phyloP scores from a whole-genome alignment of 2,329 filamentous ascomycete species.

The Cercospora zeae-maydis region DNA sequence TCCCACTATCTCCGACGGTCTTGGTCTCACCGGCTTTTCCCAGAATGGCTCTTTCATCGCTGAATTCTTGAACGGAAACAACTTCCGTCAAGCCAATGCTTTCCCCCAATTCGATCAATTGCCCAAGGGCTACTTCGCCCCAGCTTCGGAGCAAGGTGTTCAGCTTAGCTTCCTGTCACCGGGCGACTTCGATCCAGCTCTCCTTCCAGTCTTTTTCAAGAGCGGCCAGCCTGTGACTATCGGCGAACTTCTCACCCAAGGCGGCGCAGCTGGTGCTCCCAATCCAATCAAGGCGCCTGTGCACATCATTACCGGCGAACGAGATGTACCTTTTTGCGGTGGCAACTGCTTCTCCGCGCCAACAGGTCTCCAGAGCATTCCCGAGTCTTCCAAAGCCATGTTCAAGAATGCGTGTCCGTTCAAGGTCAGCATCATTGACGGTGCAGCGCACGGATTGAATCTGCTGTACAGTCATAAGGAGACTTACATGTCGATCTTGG shows the following conservation, averaged over 20 bases:
- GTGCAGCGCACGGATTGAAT: slow-evolving; percentile 41
- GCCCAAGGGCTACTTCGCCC: slow-evolving; percentile 53
- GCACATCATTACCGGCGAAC: slow-evolving; percentile 58
- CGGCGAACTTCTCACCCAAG: slow-evolving; percentile 58
- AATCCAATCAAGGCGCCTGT: slow-evolving; percentile 53
- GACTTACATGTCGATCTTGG: slow-evolving; percentile 32
- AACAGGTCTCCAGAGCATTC: slow-evolving; percentile 45
- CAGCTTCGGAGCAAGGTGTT: slow-evolving; percentile 46
- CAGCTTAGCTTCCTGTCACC: slow-evolving; percentile 52
- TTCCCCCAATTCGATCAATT: slow-evolving; percentile 30
- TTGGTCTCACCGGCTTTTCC: slow-evolving; percentile 60
- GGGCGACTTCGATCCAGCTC: slow-evolving; percentile 52
- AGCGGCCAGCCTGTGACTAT: slow-evolving; percentile 56
- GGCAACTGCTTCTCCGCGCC: slow-evolving; percentile 52
- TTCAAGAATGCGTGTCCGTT: slow-evolving; percentile 47
- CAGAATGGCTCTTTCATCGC: slow-evolving; percentile 46
- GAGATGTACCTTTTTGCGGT: slow-evolving; percentile 54
- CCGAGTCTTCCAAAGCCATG: slow-evolving; percentile 43
- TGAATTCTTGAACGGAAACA: slow-evolving; percentile 33
- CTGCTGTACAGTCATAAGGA: slow-evolving; percentile 32
- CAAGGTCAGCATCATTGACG: slow-evolving; percentile 53
- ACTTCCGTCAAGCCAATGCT: slow-evolving; percentile 35
- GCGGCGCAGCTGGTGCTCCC: slow-evolving; percentile 36
- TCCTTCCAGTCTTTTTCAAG: slow-evolving; percentile 47
- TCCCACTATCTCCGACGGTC: slow-evolving; percentile 54